These are phyloP conservation scores for Aspergillus versicolor DNA, from an alignment of 2,329 filamentous ascomycete species.

Conservation along the genomic window DNA sequence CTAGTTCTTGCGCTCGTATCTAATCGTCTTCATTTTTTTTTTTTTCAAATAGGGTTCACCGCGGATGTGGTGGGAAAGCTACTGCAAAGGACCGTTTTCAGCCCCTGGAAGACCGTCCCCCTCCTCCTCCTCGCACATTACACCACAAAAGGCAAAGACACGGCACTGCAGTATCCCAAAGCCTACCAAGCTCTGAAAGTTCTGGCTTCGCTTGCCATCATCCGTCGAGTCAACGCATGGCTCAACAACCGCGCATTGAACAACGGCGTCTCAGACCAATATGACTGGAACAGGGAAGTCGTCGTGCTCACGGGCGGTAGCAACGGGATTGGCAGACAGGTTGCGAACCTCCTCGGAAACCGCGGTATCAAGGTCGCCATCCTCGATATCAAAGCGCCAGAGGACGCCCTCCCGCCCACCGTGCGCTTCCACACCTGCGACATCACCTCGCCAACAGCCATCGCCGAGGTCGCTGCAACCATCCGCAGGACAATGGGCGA, in stretches of 20 bases:
- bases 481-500: constrained; percentile 59
- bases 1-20: not conserved
- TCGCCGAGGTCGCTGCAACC: constrained; percentile 52
- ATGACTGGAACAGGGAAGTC: constrained; percentile 64
- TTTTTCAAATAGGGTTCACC: constrained; percentile 47
- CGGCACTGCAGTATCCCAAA: constrained; percentile 54
- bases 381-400: constrained; percentile 53
- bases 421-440: constrained; percentile 72
- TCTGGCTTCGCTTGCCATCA: constrained; percentile 54
- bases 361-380: constrained; percentile 67
- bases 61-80: constrained; percentile 60
- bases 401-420: constrained; percentile 34
- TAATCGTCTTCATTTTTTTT: not conserved
- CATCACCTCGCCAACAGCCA: constrained; percentile 58
- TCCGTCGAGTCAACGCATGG: constrained; percentile 50
- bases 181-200: constrained; percentile 54
- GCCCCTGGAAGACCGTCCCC: constrained; percentile 64
- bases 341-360: constrained; percentile 66
- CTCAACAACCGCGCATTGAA: constrained; percentile 53
- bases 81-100: constrained; percentile 61
- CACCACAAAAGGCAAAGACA: constrained; percentile 60
- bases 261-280: constrained; percentile 38
- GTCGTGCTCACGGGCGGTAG: constrained; percentile 74
- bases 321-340: constrained; percentile 67
- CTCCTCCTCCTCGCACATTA: constrained; percentile 63